Base-by-base conservation (phyloP, 2,329 filamentous ascomycete genomes). In the Alternaria burnsii region DNA sequence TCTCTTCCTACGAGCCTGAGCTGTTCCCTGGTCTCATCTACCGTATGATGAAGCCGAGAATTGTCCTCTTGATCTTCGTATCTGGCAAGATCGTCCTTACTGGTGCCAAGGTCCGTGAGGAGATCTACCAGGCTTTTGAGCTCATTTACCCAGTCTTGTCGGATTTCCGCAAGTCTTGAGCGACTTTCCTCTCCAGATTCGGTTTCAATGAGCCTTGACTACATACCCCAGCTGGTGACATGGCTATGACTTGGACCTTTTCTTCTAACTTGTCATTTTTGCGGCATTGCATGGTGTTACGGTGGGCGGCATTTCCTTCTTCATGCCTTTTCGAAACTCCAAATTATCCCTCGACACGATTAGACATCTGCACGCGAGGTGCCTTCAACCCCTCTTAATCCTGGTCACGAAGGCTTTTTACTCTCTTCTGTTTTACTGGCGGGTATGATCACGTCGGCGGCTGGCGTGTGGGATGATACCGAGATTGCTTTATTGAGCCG, bases 11-110 rank as follows among this genome's bases (percentile, higher is more conserved):
- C 81, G 95, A 99, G 82, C 95, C 95, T 70, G 95, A 99, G 79
- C 82, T 99, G 79, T 99, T 98, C 87, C 95, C 95, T 76, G 95
- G 95, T 88, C 89, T 99, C 53, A 99, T 99, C 83, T 99, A 99
- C 83, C 93, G 95, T 80, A 99, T 99, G 95, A 97, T 98, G 86
- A 98, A 98, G 86, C 95, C 95, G 20, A 98, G 98, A 89, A 97
- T 98, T 71, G 94, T 98, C 55, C 89, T 98, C 26, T 85, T 98
- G 77, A 97, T 99, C 81, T 98, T 98, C 84, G 94, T 98, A 75
- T 95, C 91, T 75, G 95, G 94, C 76, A 98, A 98, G 87, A 98
- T 98, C 65, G 95, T 98, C 75, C 87, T 98, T 78, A 98, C 95
- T 42, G 95, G 95, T 76, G 95, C 95, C 70, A 98, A 99, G 80